These are phyloP conservation scores for Calonectria crousiana DNA, from an alignment of 2,329 filamentous ascomycete genomes.

Conservation along the genomic window DNA sequence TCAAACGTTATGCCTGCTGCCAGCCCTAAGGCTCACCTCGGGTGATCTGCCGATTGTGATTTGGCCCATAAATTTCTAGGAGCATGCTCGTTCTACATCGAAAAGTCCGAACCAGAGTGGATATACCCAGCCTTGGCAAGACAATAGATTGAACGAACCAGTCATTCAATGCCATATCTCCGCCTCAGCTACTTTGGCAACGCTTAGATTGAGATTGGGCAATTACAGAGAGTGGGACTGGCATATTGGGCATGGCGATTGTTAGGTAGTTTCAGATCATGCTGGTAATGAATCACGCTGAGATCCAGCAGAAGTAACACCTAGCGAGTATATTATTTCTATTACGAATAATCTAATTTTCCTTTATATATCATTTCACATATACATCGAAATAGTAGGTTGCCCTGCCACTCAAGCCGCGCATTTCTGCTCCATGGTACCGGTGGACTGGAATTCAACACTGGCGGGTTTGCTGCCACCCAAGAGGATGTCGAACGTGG, in stretches of 20 bases:
- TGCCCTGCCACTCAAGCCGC: background rate
- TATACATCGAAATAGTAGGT: no score
- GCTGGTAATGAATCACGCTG: background rate
- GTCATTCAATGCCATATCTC: no score
- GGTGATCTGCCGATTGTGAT: background rate
- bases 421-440: background rate
- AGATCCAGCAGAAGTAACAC: background rate
- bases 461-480: slow-evolving; percentile 6
- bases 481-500: slow-evolving; percentile 17
- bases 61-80: background rate
- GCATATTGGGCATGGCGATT: background rate
- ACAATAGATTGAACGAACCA: no score
- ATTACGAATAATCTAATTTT: background rate
- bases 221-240: no score
- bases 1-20: no score
- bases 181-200: no score
- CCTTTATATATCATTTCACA: background rate
- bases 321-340: background rate
- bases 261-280: background rate
- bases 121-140: background rate
- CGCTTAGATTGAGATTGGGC: background rate
- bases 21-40: no score
- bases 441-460: background rate
- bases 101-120: no score
- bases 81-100: no score